A percentile compares a stretch with the other conserved stretches of the same genome.
These are phyloP conservation scores for Penicillium sp. DNA, from an alignment of 2,329 filamentous ascomycete species.

Conservation along the genomic window DNA sequence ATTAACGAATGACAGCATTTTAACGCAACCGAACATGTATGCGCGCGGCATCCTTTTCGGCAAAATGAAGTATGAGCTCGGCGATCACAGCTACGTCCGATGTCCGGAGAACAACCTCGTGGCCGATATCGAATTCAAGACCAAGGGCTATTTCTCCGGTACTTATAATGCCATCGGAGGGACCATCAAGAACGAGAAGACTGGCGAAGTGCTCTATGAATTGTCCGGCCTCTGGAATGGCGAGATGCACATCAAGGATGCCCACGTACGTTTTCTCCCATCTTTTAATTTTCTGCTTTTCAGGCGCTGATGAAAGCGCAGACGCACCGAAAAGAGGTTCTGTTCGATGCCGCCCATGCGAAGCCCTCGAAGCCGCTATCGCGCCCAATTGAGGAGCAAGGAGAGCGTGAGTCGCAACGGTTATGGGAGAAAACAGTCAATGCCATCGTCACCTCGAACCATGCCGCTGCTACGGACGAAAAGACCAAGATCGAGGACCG, in stretches of 20 bases:
- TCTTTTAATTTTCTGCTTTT: not conserved
- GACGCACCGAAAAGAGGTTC: constrained; percentile 82
- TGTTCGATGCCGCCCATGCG: constrained; percentile 80
- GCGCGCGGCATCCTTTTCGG: constrained; percentile 93
- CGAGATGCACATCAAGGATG: constrained; percentile 87
- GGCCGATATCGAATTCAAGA: constrained; percentile 96
- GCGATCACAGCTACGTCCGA: constrained; percentile 87
- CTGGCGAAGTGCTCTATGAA: constrained; percentile 83
- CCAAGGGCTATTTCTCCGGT: constrained; percentile 93
- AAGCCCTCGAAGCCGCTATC: constrained; percentile 70
- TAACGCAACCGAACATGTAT: constrained; percentile 99
- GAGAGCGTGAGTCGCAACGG: constrained; percentile 80
- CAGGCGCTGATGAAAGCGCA: constrained; percentile 36
- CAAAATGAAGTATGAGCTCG: constrained; percentile 99
- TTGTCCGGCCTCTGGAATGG: constrained; percentile 89
- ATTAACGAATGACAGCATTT: constrained; percentile 54
- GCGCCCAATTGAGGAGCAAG: constrained; percentile 78
- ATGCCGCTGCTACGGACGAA: constrained; percentile 84
- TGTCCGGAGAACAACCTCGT: constrained; percentile 83
- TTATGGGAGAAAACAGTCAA: constrained; percentile 78
- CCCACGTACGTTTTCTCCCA: constrained; percentile 49
- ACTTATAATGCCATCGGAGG: constrained; percentile 96
- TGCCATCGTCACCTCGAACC: constrained; percentile 79
- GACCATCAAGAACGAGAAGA: constrained; percentile 79
- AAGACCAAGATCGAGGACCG: constrained; percentile 95